Conservation (phyloP, 1,284 basidiomycete species). For the Malassezia equina region DNA sequence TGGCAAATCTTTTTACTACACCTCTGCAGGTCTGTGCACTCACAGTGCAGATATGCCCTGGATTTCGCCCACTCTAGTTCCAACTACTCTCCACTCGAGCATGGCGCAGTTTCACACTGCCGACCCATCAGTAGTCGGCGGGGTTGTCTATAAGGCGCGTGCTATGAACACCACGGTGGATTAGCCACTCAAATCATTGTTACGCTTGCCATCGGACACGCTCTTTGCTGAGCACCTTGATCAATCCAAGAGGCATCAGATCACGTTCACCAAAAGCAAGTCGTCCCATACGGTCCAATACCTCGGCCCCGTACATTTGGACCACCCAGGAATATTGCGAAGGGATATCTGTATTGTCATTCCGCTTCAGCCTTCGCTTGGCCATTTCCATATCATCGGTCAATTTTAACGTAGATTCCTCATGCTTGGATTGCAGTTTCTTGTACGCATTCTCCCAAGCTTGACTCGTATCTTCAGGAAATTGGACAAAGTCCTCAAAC, state of each 20-base stretch:
- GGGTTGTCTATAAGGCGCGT: too few species aligned
- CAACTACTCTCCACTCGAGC: background rate
- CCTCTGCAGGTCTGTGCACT: background rate
- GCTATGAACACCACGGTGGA: too few species aligned
- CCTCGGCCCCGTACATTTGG: background rate
- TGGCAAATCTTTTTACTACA: background rate
- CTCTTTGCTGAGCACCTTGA: background rate
- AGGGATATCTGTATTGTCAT: background rate
- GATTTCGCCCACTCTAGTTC: too few species aligned
- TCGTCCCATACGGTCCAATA: background rate
- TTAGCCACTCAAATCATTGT: too few species aligned
- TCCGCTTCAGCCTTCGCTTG: background rate
- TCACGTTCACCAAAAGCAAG: background rate
- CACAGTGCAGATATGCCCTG: too few species aligned
- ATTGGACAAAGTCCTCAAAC: background rate
- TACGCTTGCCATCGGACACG: slow-evolving; percentile 1
- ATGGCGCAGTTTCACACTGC: too few species aligned
- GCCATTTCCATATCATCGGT: background rate
- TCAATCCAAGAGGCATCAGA: background rate
- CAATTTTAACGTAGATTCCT: background rate
- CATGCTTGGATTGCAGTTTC: background rate
- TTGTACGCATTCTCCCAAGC: background rate
- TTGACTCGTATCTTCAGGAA: background rate
- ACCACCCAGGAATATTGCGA: background rate
- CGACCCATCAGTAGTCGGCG: too few species aligned